These are phyloP conservation scores for Basidioascus undulatus DNA, from an alignment of 768 basidiomycete species.

Conservation along the genomic window DNA sequence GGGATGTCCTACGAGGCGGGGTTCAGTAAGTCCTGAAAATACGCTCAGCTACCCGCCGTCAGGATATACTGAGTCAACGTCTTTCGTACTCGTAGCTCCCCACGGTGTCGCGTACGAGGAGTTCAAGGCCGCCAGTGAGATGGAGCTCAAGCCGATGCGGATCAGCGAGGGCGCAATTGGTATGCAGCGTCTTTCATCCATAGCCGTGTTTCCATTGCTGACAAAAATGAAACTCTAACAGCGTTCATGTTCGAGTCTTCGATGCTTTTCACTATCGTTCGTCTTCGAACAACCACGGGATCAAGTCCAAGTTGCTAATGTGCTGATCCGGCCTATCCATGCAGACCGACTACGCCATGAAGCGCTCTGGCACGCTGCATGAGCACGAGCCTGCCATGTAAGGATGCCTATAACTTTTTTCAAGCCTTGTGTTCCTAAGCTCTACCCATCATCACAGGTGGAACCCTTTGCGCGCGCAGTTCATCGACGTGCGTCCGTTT, in stretches of 20 bases:
- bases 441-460: constrained; percentile 26
- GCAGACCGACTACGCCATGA: constrained; percentile 39
- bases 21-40: no score
- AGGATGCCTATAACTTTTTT: not conserved
- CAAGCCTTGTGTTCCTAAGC: not conserved
- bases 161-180: constrained; percentile 32
- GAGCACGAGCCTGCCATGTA: constrained; percentile 28
- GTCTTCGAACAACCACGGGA: not conserved
- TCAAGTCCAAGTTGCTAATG: constrained; percentile 27
- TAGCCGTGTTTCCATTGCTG: not conserved
- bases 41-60: no score
- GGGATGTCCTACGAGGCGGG: constrained; percentile 30
- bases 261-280: not conserved
- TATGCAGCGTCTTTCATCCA: constrained; percentile 12
- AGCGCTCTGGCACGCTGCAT: constrained; percentile 33
- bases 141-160: constrained; percentile 28
- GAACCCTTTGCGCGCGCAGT: constrained; percentile 33
- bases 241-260: not conserved
- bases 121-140: constrained; percentile 33
- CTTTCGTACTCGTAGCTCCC: not conserved
- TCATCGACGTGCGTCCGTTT: no score
- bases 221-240: not conserved
- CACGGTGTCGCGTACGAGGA: constrained; percentile 28
- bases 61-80: no score
- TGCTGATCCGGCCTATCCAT: constrained; percentile 38